Conservation (phyloP, 2,329 filamentous ascomycete species). For the Cladosporium sp. region DNA sequence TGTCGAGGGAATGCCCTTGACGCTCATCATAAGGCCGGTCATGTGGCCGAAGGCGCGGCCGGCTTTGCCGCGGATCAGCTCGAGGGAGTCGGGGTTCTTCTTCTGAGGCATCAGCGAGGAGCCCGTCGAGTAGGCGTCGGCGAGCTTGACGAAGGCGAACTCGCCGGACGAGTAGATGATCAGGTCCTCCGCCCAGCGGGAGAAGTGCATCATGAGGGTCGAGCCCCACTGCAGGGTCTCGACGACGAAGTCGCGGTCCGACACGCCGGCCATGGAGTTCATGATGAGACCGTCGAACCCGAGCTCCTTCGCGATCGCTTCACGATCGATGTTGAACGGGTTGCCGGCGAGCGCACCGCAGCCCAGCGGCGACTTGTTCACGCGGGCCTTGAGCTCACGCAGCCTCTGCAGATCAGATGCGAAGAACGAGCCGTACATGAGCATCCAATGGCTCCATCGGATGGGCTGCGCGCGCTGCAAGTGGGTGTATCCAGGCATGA, state of each 20-base stretch:
- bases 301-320: conserved; percentile 70
- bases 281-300: conserved; percentile 69
- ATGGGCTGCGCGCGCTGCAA: conserved; percentile 77
- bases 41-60: conserved; percentile 75
- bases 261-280: conserved; percentile 72
- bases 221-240: conserved; percentile 76
- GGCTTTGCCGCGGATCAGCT: conserved; percentile 70
- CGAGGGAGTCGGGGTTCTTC: conserved; percentile 72
- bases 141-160: conserved; percentile 68
- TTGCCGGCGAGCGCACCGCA: conserved; percentile 76
- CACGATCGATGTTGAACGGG: conserved; percentile 73
- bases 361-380: conserved; percentile 66
- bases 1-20: conserved; percentile 69
- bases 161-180: conserved; percentile 75
- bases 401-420: conserved; percentile 69
- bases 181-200: conserved; percentile 75
- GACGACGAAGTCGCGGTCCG: conserved; percentile 74
- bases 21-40: conserved; percentile 70
- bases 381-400: conserved; percentile 63
- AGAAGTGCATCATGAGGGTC: conserved; percentile 73
- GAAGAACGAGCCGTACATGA: conserved; percentile 69
- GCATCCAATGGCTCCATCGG: conserved; percentile 74
- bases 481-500: conserved; percentile 89
- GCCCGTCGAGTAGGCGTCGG: conserved; percentile 74
- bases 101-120: conserved; percentile 77